Evolutionary conservation across 108 stramenopile species (phyloP), one percentile per base, ranked within the genome.

Genomic region (Seminavis robusta): DNA sequence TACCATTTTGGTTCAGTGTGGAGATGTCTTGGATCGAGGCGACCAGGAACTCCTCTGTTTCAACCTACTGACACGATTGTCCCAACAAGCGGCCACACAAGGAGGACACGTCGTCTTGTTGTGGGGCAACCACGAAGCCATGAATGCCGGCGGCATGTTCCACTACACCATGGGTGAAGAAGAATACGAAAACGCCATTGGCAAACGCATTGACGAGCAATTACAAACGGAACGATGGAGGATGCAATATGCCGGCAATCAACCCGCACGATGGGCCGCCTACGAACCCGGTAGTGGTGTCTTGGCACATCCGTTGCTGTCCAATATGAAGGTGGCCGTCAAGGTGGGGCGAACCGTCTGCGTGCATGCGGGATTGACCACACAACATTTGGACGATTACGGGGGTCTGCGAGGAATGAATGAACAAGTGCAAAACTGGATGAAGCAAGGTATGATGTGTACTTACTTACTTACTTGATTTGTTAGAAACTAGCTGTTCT

Each of bases 1-100:
- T 41, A 73, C 81, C 2, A 71, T 91, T 33, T 52, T 79, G 15
- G 79, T 91, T 0, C 89, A 91, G 65, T 83, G 78, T 39, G 89
- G 89, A 8, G 89, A 91, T 52, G 44, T 91, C 10, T 50, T 91
- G 20, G 89, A 91, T 56, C 63, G 89, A 20, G 89, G 89, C 17
- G 62, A 50, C 16, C 62, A 83, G 46, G 89, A 91, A 65, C 49
- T 86, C 45, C 61, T 47, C 16, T 87, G 89, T 59, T 79, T 74
- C 41, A 60, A 67, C 7, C 38, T 84, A 0, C 34, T 91, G 49
- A 56, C 77, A 10, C 34, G 72, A 6, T 32, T 91, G n/a, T 60
- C 81, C 3, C 72, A 74, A 7, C 81, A 85, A 56, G 89, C 89
- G 0, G 23, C 26, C 5, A 31, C 47, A 15, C 48, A 41, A 19